Evolutionary conservation across 805 yeast species (phyloP), one percentile per base, ranked within the genome.

Genomic region (Candida orba): DNA sequence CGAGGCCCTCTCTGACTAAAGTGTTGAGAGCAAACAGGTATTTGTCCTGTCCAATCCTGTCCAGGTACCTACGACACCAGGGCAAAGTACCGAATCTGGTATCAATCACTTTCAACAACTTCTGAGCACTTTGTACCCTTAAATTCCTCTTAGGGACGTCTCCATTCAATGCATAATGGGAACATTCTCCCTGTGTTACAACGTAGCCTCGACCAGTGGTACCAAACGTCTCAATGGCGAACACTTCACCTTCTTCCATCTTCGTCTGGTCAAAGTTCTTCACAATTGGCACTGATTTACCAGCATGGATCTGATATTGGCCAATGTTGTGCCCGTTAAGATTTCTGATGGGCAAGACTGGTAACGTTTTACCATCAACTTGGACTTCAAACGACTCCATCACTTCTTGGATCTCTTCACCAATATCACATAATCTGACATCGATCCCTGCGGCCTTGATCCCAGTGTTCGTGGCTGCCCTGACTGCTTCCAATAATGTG

Each of bases 161-260:
- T 25, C 65, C 59, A 54, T 70, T 77, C 58, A 77, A 72, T 29
- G 95, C 89, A 60, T 93, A 93, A 67, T 93, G 99, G 13, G 97
- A 89, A 56, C 91, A 84, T 66, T 93, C 99, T 37, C 99, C 99
- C 48, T 79, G 83, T 8, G 79, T 69, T 39, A 81, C 68, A 31
- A 93, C 98, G 54, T 81, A 83, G 32, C 98, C 99, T 46, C 84
- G 77, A 49, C 99, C 99, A 2, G 99, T 93, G 36, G 96, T 78
- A 12, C 99, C 99, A 59, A 93, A 93, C 3, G 99, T 93, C 68
- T 93, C 99, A 59, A 93, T 91, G 48, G 99, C 99, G 71, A 87
- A 91, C 2, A 88, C 82, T 65, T 93, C 99, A 50, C 96, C 96
- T 69, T 93, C 99, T 64, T 93, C 99, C 96, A 93, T 91, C 73